phyloP scores from a whole-genome alignment of 1,284 basidiomycete genomes.

The Ceratobasidium sp. region DNA sequence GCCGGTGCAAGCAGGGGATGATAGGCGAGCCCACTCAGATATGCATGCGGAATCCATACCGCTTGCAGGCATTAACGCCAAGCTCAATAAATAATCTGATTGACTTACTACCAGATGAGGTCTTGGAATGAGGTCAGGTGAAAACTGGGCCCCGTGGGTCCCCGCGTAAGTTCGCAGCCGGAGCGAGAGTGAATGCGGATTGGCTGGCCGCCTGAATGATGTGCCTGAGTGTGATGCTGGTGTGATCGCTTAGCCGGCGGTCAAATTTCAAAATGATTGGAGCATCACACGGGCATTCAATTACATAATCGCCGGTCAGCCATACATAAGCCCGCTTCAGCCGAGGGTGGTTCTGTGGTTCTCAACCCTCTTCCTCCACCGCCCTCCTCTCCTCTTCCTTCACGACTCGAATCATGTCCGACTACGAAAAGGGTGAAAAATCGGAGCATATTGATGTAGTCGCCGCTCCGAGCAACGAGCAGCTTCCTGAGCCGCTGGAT shows the following conservation, averaged over 20 bases:
- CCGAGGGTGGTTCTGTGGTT: conserved; percentile 19
- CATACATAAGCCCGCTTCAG: conserved; percentile 23
- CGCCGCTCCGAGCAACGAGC: conserved; percentile 12
- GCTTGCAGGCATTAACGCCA: background rate
- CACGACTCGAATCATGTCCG: conserved; percentile 28
- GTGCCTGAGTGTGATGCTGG: conserved; percentile 11
- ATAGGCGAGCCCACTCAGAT: background rate
- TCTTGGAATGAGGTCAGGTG: conserved; percentile 27
- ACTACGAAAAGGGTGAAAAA: conserved; percentile 36
- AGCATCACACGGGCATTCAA: background rate
- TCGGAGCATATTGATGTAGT: conserved; percentile 14
- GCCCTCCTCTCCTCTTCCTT: background rate
- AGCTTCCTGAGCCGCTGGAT: conserved; percentile 25
- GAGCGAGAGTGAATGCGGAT: background rate
- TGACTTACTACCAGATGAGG: background rate
- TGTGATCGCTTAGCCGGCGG: conserved; percentile 37
- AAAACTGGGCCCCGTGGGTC: conserved; percentile 34
- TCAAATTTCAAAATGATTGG: conserved; percentile 8
- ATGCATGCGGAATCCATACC: background rate
- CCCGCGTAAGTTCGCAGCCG: conserved; percentile 23
- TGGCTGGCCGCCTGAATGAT: background rate
- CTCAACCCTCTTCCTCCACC: conserved; percentile 36
- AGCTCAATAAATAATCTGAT: background rate
- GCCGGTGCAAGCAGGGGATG: background rate
- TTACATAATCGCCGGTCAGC: conserved; percentile 35